These are phyloP conservation scores for Lactarius pseudohatsudake DNA, from an alignment of 768 basidiomycete species.

Conservation along the genomic window DNA sequence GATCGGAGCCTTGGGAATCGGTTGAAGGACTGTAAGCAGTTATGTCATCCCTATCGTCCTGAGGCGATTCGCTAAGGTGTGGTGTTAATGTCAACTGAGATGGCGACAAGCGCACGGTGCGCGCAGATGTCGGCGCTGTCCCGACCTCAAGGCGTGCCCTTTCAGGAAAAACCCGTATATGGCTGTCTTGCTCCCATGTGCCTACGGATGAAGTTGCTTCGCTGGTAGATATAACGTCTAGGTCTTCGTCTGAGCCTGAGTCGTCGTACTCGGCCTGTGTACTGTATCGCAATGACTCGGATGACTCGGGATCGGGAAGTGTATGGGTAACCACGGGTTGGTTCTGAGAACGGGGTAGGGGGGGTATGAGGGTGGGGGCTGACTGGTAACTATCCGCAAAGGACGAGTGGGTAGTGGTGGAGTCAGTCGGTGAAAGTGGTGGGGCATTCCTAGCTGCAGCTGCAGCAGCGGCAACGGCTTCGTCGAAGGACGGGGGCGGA, in stretches of 20 bases:
- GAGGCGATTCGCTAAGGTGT: neutral
- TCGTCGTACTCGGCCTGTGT: slow-evolving; percentile 29
- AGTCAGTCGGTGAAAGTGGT: slow-evolving; percentile 21
- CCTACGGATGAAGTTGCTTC: slow-evolving; percentile 21
- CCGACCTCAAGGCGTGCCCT: neutral
- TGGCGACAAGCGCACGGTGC: slow-evolving; percentile 19
- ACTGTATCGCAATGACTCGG: slow-evolving; percentile 27
- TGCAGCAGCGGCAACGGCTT: slow-evolving; percentile 44
- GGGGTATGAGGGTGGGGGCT: slow-evolving; percentile 27
- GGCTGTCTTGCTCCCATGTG: slow-evolving; percentile 22
- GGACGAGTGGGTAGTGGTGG: slow-evolving; percentile 19
- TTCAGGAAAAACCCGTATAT: slow-evolving; percentile 7
- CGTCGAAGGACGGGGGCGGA: slow-evolving; percentile 75
- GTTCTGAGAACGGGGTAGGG: slow-evolving; percentile 21
- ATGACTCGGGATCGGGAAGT: slow-evolving; percentile 10
- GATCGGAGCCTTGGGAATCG: slow-evolving; percentile 21
- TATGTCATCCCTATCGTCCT: slow-evolving; percentile 23
- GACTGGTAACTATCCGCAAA: slow-evolving; percentile 21
- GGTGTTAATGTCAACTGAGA: slow-evolving; percentile 27
- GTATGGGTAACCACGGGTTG: slow-evolving; percentile 20
- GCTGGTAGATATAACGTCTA: slow-evolving; percentile 28
- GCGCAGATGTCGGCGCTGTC: slow-evolving; percentile 9
- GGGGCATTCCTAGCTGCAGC: slow-evolving; percentile 23
- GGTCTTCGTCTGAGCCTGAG: slow-evolving; percentile 28
- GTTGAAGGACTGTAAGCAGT: slow-evolving; percentile 23